Evolutionary conservation across 768 basidiomycete species (phyloP), one percentile per base, ranked within the genome.

Genomic region (Lyophyllum semitale): DNA sequence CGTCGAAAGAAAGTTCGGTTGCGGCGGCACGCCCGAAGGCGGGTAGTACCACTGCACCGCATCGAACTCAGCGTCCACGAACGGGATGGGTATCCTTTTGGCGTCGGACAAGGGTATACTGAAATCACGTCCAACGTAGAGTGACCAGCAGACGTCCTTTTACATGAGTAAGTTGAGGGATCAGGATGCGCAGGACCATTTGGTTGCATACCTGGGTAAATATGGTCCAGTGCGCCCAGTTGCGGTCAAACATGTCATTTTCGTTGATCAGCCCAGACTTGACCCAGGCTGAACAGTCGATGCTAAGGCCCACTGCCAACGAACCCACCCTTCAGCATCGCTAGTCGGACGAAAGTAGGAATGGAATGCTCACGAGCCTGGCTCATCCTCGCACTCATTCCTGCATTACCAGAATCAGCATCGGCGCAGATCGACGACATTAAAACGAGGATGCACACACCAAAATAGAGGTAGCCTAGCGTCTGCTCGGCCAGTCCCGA

Each of bases 61-160:
- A 61, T 85, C 84, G 48, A 80, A 76, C n/a, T 78, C 76, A 0
- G 68, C 58, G 30, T 81, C 78, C 11, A 82, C 76, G 54, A 75
- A 77, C 2, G 83, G 82, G 51, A 80, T 69, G 0, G 78, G 72
- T 47, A 82, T 72, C 15, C 65, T 66, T 38, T 72, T 69, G 23
- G 65, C 57, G 26, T 72, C 71, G 22, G 70, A 65, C 2, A 70
- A 63, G 1, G 78, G 64, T 22, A 84, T 73, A 51, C 76, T 78
- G 63, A 80, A 82, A 49, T 85, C 84, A 18, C 85, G 76, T 8
- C 85, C 85, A n/a, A 85, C 83, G 48, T 85, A 85, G 0, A 86
- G 71, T 1, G 82, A 83, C 85, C 85, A 86, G 48, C 82, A 84
- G 5, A 84, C 80, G 51, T 87, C 84, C 78, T 84, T 23, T 11